phyloP scores from a whole-genome alignment of 2,329 filamentous ascomycete genomes.

The Chaetomiaceae sp. region DNA sequence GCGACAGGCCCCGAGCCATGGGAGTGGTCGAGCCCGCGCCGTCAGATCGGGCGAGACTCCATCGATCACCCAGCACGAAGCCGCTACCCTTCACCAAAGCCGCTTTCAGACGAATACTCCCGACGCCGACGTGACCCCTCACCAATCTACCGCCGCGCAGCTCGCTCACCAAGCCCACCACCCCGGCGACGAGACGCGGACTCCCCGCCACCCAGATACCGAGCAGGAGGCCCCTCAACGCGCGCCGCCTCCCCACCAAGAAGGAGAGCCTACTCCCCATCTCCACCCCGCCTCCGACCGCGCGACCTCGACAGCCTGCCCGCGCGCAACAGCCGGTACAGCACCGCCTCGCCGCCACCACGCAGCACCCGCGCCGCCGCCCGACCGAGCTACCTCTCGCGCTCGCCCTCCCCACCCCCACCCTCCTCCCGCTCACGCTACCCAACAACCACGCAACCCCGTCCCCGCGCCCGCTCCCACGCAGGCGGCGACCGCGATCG shows the following conservation, averaged over 20 bases:
- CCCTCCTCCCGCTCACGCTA: background rate
- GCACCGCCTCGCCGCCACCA: too few species aligned
- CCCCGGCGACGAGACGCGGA: background rate
- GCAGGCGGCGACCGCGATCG: background rate
- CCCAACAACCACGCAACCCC: too few species aligned
- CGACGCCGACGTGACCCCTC: background rate
- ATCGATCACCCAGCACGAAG: too few species aligned
- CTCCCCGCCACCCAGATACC: too few species aligned
- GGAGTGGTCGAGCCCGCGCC: too few species aligned
- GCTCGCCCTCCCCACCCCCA: background rate
- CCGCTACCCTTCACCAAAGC: background rate
- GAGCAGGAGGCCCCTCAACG: too few species aligned
- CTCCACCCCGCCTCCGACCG: too few species aligned
- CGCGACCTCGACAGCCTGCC: too few species aligned
- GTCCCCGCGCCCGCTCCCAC: background rate
- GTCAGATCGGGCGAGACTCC: too few species aligned
- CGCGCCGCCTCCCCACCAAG: background rate
- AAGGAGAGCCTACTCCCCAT: background rate
- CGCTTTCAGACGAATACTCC: background rate
- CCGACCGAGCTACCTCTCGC: background rate
- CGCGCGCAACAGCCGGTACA: too few species aligned
- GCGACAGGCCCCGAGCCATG: too few species aligned
- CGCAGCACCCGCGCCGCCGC: background rate
- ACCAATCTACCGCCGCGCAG: background rate
- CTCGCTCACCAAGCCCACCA: background rate